These are phyloP conservation scores for Fusarium equiseti DNA, from an alignment of 2,329 filamentous ascomycete species.

Conservation along the genomic window DNA sequence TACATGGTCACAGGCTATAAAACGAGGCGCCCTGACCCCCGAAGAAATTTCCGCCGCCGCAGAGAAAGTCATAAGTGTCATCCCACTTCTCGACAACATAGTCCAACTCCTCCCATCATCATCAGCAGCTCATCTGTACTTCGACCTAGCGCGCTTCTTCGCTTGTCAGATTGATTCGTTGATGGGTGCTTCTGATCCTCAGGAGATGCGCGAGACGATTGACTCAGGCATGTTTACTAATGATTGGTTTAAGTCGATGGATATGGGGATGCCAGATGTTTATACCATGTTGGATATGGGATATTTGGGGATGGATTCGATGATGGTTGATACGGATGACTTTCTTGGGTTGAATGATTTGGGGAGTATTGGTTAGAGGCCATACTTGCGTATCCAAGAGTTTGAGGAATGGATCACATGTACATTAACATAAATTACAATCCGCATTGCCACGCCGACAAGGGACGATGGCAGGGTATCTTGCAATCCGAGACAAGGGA, in stretches of 20 bases:
- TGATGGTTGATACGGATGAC: slow-evolving; percentile 1
- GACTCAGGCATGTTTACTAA: slow-evolving; percentile 22
- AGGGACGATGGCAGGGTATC: too few species aligned
- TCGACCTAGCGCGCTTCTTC: slow-evolving; percentile 27
- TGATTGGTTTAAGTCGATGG: slow-evolving; percentile 24
- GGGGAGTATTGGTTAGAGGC: background rate
- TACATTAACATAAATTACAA: too few species aligned
- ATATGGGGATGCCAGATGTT: slow-evolving; percentile 8
- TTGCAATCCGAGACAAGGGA: too few species aligned
- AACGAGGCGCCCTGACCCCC: background rate
- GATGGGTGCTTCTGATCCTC: background rate
- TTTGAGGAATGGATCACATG: rapidly evolving
- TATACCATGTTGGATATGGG: slow-evolving; percentile 19
- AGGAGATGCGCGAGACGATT: slow-evolving; percentile 7
- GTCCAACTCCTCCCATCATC: slow-evolving; percentile 9
- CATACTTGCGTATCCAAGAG: too few species aligned
- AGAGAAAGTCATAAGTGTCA: slow-evolving; percentile 9
- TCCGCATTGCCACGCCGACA: too few species aligned
- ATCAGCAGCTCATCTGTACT: slow-evolving; percentile 14
- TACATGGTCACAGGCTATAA: background rate
- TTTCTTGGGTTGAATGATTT: background rate
- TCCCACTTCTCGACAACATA: slow-evolving; percentile 11
- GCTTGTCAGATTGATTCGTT: slow-evolving; percentile 20
- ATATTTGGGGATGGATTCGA: slow-evolving; percentile 12
- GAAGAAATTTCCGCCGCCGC: slow-evolving; percentile 7